A percentile compares a stretch with the other conserved stretches of the same genome.
These are phyloP conservation scores for Leptomonas seymouri DNA, from an alignment of 208 protist genomes.

Conservation along the genomic window DNA sequence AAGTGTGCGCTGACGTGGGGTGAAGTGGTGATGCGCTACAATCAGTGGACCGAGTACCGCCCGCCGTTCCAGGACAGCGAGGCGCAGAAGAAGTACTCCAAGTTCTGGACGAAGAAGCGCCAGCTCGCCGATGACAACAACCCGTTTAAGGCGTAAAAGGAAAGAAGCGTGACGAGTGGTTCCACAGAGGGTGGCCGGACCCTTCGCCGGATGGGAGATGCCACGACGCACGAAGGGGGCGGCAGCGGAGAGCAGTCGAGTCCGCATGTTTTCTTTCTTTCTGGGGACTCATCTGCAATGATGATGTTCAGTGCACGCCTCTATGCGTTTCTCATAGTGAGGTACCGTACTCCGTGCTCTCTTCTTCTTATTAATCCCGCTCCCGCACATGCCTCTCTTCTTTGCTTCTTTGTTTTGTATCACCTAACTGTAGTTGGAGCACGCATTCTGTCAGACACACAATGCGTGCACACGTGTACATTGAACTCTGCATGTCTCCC, in stretches of 20 bases:
- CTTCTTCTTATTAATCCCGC: conserved; percentile 8
- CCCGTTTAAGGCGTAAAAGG: conserved; percentile 37
- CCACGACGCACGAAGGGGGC: no score
- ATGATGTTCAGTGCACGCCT: no score
- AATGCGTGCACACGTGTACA: background rate
- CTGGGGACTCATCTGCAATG: no score
- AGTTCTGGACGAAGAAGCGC: conserved; percentile 91
- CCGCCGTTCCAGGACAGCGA: conserved; percentile 78
- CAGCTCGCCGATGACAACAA: conserved; percentile 61
- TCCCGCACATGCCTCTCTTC: background rate
- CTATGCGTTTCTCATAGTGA: background rate
- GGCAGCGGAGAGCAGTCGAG: no score
- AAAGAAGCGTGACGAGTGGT: no score
- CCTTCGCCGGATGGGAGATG: no score
- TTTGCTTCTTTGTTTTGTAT: background rate
- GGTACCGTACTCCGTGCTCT: background rate
- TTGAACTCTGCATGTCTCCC: background rate
- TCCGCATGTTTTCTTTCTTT: no score
- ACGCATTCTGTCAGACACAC: background rate
- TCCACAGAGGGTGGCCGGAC: no score
- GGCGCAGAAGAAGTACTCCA: conserved; percentile 72
- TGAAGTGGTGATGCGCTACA: conserved; percentile 88
- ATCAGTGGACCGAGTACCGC: conserved; percentile 87
- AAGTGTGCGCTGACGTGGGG: conserved; percentile 91
- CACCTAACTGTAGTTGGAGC: conserved; percentile 10